Evolutionary conservation across 2,329 filamentous ascomycete species (phyloP).

Genomic region (Phyllosticta citribraziliensis): DNA sequence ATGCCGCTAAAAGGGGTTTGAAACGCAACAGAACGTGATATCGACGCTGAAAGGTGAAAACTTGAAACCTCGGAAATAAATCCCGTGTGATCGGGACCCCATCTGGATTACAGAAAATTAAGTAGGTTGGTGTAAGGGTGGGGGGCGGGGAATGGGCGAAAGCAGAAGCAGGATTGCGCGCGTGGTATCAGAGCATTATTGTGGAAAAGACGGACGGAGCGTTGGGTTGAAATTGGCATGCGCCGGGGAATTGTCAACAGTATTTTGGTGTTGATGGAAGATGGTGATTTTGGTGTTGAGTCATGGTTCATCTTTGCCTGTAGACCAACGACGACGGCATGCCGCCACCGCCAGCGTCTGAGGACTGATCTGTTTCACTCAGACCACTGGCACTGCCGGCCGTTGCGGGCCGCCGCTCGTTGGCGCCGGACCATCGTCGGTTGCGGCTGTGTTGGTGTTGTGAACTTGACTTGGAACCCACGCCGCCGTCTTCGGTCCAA

Average conservation of each 20-base stretch:
- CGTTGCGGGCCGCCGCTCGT: conserved; percentile 1
- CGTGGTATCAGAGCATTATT: not conserved
- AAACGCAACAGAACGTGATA: not conserved
- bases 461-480: not conserved
- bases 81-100: not conserved
- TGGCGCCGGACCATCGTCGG: conserved; percentile 5
- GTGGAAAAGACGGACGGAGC: not conserved
- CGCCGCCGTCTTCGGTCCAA: conserved; percentile 5
- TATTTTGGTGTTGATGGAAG: not conserved
- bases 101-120: not conserved
- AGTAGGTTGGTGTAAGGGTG: not conserved
- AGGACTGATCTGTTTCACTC: not conserved
- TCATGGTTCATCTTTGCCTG: not conserved
- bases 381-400: not conserved
- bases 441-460: not conserved
- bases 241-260: not conserved
- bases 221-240: not conserved
- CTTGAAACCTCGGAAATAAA: not conserved
- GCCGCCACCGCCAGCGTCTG: not conserved
- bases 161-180: not conserved
- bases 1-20: conserved; percentile 6
- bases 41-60: not conserved
- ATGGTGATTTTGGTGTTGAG: not conserved
- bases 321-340: not conserved
- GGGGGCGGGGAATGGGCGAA: no score